These are phyloP conservation scores for Rosa hybrid DNA, from an alignment of 331 rosid genomes.

Conservation along the genomic window DNA sequence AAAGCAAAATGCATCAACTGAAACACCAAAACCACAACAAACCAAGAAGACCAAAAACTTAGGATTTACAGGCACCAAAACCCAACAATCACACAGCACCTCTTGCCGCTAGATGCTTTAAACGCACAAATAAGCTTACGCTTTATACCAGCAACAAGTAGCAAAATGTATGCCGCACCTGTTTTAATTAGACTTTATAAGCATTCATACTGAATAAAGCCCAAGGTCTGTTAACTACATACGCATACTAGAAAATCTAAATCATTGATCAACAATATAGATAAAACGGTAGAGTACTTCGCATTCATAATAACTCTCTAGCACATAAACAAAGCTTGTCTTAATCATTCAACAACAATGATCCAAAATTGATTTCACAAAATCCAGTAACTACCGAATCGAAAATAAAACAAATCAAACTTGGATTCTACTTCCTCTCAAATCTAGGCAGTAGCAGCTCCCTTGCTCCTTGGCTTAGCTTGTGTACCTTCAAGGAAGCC, in stretches of 20 bases:
- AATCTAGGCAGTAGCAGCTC: conserved; percentile 26
- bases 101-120: not conserved
- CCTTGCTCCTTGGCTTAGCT: conserved; percentile 41
- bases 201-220: not conserved
- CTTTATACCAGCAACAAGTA: not conserved
- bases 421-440: conserved; percentile 11
- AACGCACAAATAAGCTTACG: not conserved
- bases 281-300: not conserved
- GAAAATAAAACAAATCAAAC: not conserved
- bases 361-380: conserved; percentile 13
- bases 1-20: not conserved
- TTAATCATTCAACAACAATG: not conserved
- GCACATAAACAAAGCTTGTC: not conserved
- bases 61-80: not conserved
- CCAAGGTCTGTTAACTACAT: too few species aligned
- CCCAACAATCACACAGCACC: not conserved
- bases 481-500: conserved; percentile 42
- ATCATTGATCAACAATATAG: not conserved
- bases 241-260: not conserved
- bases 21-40: not conserved
- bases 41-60: not conserved
- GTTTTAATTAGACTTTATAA: not conserved
- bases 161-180: not conserved
- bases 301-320: not conserved
- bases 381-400: not conserved